phyloP scores from a whole-genome alignment of 2,329 filamentous ascomycete species.

The Claviceps purpurea region DNA sequence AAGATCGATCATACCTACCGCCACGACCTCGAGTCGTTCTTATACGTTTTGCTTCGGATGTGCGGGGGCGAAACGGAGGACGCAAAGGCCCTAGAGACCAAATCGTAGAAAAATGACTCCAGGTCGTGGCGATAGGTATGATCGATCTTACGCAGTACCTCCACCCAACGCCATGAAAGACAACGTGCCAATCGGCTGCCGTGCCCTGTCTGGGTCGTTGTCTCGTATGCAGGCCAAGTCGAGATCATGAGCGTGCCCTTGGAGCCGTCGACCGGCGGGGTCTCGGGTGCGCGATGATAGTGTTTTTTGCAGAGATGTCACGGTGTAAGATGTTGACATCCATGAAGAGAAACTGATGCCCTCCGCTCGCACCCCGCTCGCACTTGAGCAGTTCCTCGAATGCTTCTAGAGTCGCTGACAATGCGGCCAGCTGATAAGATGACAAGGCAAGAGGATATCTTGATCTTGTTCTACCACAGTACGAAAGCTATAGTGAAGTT shows the following conservation, averaged over 20 bases:
- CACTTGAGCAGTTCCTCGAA: neutral
- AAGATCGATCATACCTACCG: slow-evolving; percentile 14
- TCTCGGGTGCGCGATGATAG: slow-evolving; percentile 1
- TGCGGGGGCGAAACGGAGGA: no score
- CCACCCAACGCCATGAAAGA: slow-evolving; percentile 20
- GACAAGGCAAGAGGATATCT: slow-evolving; percentile 4
- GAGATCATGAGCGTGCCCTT: slow-evolving; percentile 15
- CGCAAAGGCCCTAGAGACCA: slow-evolving; percentile 3
- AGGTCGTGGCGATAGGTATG: slow-evolving; percentile 13
- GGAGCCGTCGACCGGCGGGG: slow-evolving; percentile 6
- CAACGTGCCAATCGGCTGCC: slow-evolving; percentile 17
- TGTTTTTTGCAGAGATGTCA: slow-evolving; percentile 4
- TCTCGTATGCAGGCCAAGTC: slow-evolving; percentile 9
- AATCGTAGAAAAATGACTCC: slow-evolving; percentile 6
- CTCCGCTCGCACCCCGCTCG: slow-evolving; percentile 4
- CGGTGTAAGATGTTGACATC: slow-evolving; percentile 1
- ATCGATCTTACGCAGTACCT: slow-evolving; percentile 16
- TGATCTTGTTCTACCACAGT: slow-evolving; percentile 5
- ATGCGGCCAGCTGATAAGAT: slow-evolving; percentile 5
- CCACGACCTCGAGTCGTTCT: slow-evolving; percentile 7
- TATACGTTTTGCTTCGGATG: slow-evolving; percentile 2
- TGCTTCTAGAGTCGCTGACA: slow-evolving; percentile 2
- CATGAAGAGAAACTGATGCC: slow-evolving; percentile 3
- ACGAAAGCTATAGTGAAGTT: no score
- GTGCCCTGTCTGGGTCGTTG: slow-evolving; percentile 10